These are phyloP conservation scores for Umbilicus rupestris DNA, from an alignment of 164 flowering plant species.

Conservation along the genomic window DNA sequence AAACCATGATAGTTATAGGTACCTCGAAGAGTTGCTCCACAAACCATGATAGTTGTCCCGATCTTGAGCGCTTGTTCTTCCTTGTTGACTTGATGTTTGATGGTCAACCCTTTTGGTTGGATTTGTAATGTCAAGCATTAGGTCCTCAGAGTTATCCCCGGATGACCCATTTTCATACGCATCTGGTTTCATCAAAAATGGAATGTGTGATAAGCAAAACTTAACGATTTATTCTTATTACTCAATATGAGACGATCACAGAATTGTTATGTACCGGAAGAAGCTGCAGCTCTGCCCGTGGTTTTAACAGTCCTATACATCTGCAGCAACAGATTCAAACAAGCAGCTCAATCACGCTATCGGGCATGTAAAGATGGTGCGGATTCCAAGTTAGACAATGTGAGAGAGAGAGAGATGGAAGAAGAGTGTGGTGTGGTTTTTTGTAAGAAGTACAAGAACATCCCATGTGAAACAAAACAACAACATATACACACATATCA, in stretches of 20 bases:
- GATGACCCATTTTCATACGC: slow-evolving; percentile 64
- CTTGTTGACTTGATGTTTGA: slow-evolving; percentile 8
- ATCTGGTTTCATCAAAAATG: slow-evolving; percentile 21
- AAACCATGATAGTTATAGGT: neutral
- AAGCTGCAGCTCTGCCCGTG: slow-evolving; percentile 76
- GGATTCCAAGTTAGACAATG: neutral
- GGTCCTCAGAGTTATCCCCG: slow-evolving; percentile 70
- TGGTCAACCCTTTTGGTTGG: slow-evolving; percentile 32
- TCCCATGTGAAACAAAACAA: slow-evolving; percentile 7
- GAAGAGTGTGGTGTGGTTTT: neutral
- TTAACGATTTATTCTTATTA: too few relatives aligned
- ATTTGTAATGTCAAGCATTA: slow-evolving; percentile 35
- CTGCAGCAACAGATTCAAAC: slow-evolving; percentile 23
- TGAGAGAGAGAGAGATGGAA: neutral
- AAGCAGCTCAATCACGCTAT: neutral
- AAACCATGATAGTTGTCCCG: slow-evolving; percentile 47
- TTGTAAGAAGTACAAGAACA: slow-evolving; percentile 5
- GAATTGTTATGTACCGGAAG: slow-evolving; percentile 48
- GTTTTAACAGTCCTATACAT: slow-evolving; percentile 98
- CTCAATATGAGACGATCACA: too few relatives aligned
- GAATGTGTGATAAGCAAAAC: neutral
- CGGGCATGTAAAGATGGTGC: neutral
- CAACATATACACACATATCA: slow-evolving; percentile 7
- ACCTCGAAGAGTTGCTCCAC: slow-evolving; percentile 98
- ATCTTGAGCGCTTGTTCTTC: slow-evolving; percentile 29